phyloP scores from a whole-genome alignment of 768 basidiomycete genomes.

The Serendipita sp. region DNA sequence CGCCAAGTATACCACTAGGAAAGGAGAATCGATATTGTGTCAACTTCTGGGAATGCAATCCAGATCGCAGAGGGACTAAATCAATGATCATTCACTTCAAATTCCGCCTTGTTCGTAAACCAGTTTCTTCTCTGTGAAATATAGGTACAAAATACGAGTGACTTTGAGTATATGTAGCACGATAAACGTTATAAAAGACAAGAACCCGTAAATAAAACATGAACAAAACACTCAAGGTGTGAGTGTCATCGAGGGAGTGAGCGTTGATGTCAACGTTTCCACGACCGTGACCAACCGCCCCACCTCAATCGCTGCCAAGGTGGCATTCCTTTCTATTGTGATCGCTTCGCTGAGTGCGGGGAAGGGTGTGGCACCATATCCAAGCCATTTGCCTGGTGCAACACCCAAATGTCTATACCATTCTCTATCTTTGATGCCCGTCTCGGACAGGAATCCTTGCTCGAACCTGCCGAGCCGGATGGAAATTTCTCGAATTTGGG shows the following conservation, averaged over 20 bases:
- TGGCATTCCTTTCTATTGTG: constrained; percentile 46
- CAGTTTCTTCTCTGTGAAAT: too few species aligned
- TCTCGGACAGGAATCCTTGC: constrained; percentile 62
- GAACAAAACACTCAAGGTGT: too few species aligned
- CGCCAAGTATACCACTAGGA: background rate
- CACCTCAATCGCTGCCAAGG: constrained; percentile 45
- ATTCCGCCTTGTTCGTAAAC: too few species aligned
- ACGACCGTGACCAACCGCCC: constrained; percentile 38
- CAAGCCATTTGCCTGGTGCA: constrained; percentile 68
- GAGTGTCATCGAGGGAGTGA: background rate
- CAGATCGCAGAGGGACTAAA: too few species aligned
- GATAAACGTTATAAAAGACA: too few species aligned
- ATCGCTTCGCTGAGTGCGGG: constrained; percentile 69
- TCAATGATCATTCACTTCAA: too few species aligned
- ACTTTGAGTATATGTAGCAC: too few species aligned
- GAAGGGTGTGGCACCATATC: constrained; percentile 73
- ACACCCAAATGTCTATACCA: constrained; percentile 81
- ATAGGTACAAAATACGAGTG: too few species aligned
- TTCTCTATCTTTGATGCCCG: constrained; percentile 61
- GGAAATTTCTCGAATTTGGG: background rate
- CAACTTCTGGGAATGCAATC: too few species aligned
- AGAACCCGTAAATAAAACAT: too few species aligned
- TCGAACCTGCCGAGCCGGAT: constrained; percentile 32
- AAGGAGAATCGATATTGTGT: too few species aligned
- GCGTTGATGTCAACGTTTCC: constrained; percentile 24